Percentiles rank a stretch among this genome's conserved stretches.
Conservation (phyloP, 495 filamentous ascomycete genomes). For the Trichoderma gamsii region DNA sequence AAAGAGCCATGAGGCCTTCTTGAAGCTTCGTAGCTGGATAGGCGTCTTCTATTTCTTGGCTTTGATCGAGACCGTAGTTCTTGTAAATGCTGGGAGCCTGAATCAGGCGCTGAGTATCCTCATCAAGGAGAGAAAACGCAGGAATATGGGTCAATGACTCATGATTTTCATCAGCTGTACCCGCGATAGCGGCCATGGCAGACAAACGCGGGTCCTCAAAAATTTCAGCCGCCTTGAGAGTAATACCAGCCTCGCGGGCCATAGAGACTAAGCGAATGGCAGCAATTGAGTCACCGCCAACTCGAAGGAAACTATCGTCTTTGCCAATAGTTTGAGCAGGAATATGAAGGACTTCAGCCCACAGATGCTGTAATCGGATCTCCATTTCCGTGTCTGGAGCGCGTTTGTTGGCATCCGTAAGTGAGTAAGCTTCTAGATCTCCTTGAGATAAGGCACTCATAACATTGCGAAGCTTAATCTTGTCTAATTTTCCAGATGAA, state of each 20-base stretch:
- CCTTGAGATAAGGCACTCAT: constrained; percentile 34
- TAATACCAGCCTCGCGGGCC: constrained; percentile 1
- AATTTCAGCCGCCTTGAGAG: not conserved
- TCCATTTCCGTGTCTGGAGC: constrained; percentile 1
- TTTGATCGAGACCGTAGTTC: not conserved
- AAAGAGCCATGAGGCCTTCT: constrained; percentile 35
- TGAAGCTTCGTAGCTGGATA: constrained; percentile 59
- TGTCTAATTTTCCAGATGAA: constrained; percentile 53
- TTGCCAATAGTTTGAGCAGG: constrained; percentile 29
- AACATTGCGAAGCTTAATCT: constrained; percentile 40
- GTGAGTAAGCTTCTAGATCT: constrained; percentile 32
- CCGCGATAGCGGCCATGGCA: not conserved
- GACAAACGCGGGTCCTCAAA: constrained; percentile 3
- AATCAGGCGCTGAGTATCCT: not conserved
- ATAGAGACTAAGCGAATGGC: constrained; percentile 6
- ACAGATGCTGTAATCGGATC: not conserved
- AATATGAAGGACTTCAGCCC: not conserved
- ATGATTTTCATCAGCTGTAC: not conserved
- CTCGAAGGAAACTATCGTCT: constrained; percentile 47
- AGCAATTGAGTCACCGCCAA: constrained; percentile 15
- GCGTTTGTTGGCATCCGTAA: constrained; percentile 22
- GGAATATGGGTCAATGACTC: not conserved
- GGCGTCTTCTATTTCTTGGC: constrained; percentile 35
- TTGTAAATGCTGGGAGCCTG: not conserved
- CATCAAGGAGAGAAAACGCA: not conserved